These are phyloP conservation scores for Fennellomyces sp. DNA, from an alignment of 371 early-diverging fungal genomes.

Conservation along the genomic window DNA sequence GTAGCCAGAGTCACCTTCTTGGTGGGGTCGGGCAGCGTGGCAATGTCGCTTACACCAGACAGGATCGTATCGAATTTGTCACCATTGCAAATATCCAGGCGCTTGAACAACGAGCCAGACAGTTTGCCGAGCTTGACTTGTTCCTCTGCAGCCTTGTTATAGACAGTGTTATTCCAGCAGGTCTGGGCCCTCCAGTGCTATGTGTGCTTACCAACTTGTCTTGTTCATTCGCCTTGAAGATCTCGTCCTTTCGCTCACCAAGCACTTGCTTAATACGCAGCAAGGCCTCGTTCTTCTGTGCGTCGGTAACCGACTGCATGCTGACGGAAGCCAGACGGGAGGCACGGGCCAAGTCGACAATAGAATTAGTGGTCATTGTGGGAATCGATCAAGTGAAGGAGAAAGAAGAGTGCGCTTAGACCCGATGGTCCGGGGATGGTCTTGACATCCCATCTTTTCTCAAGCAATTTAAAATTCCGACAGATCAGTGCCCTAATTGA, in stretches of 20 bases:
- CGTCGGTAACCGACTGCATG: conserved; percentile 76
- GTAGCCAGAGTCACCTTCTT: conserved; percentile 80
- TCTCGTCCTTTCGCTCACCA: conserved; percentile 63
- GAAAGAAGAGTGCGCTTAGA: neutral
- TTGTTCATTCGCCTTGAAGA: conserved; percentile 79
- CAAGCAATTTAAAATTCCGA: neutral
- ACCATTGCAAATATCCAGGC: conserved; percentile 87
- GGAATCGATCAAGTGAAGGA: conserved; percentile 2
- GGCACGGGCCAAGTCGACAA: conserved; percentile 65
- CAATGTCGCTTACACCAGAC: conserved; percentile 90
- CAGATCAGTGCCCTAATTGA: neutral
- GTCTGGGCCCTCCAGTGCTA: neutral
- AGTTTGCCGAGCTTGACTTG: conserved; percentile 78
- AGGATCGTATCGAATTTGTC: conserved; percentile 87
- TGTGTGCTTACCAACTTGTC: conserved; percentile 75
- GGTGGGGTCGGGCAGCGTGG: conserved; percentile 82
- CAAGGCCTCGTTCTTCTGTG: conserved; percentile 82
- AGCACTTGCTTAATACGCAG: conserved; percentile 76
- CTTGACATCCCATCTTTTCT: neutral
- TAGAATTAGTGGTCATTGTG: conserved; percentile 25
- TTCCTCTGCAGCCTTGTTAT: conserved; percentile 58
- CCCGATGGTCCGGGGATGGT: neutral
- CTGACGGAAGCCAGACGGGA: conserved; percentile 83
- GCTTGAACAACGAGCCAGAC: conserved; percentile 80
- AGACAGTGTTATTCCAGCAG: neutral